phyloP scores from a whole-genome alignment of 2,329 filamentous ascomycete genomes.

The Aureobasidium pullulans region DNA sequence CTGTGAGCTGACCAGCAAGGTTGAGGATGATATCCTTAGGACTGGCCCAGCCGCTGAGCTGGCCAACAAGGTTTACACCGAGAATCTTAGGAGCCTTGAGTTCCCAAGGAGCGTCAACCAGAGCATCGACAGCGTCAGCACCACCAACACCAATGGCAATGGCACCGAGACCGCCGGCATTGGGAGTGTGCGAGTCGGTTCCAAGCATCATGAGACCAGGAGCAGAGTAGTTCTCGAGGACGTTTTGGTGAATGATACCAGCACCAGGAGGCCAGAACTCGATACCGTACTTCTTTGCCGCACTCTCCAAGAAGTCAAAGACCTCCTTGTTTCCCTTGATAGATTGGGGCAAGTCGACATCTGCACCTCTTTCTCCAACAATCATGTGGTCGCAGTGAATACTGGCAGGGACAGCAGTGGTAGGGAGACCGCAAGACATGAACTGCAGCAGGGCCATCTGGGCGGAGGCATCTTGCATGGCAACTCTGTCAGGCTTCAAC shows the following conservation, averaged over 20 bases:
- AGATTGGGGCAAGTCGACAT: slow-evolving; percentile 73
- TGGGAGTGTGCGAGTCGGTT: slow-evolving; percentile 94
- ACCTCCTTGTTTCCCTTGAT: slow-evolving; percentile 94
- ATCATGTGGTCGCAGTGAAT: slow-evolving; percentile 99
- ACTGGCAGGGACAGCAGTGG: slow-evolving; percentile 88
- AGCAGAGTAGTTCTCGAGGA: slow-evolving; percentile 95
- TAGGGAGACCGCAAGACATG: slow-evolving; percentile 88
- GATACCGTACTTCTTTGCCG: slow-evolving; percentile 82
- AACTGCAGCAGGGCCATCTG: slow-evolving; percentile 98
- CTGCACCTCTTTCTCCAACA: slow-evolving; percentile 84
- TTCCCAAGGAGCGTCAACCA: slow-evolving; percentile 96
- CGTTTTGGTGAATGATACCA: slow-evolving; percentile 95
- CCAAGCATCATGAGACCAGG: slow-evolving; percentile 98
- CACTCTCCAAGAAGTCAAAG: slow-evolving; percentile 93
- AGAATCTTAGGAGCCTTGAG: slow-evolving; percentile 88
- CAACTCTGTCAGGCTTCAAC: slow-evolving; percentile 93
- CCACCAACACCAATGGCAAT: slow-evolving; percentile 96
- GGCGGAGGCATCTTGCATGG: slow-evolving; percentile 97
- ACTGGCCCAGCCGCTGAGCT: slow-evolving; percentile 82
- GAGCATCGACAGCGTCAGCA: slow-evolving; percentile 91
- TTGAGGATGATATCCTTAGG: slow-evolving; percentile 94
- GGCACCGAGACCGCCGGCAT: slow-evolving; percentile 87
- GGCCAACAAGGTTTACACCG: slow-evolving; percentile 74
- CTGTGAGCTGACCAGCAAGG: slow-evolving; percentile 82
- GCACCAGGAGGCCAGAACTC: slow-evolving; percentile 94